A percentile compares a stretch with the other conserved stretches of the same genome.
Evolutionary conservation across 2,329 filamentous ascomycete species (phyloP).

Genomic region (Talaromyces sp.): DNA sequence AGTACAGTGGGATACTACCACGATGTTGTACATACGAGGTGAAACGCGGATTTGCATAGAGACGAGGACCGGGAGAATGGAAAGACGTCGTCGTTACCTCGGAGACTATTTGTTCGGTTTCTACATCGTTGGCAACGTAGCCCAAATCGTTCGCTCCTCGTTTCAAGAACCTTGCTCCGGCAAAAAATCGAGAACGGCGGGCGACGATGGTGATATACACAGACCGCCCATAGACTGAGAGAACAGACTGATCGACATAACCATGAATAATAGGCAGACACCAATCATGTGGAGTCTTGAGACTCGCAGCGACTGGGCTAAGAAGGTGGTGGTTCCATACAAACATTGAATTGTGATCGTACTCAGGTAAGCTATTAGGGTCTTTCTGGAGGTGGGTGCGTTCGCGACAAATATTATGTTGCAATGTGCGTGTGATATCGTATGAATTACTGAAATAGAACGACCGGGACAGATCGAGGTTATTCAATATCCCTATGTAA

Average conservation of each 20-base stretch:
- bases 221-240: conserved; percentile 79
- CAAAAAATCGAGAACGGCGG: conserved; percentile 84
- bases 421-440: conserved; percentile 85
- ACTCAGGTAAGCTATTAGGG: conserved; percentile 56
- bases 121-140: conserved; percentile 96
- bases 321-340: conserved; percentile 94
- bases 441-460: conserved; percentile 99
- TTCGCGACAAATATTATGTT: conserved; percentile 84
- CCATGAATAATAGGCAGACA: conserved; percentile 93
- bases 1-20: conserved; percentile 93
- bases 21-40: conserved; percentile 96
- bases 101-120: conserved; percentile 96
- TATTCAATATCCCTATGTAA: conserved; percentile 82
- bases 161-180: conserved; percentile 89
- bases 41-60: conserved; percentile 84
- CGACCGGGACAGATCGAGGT: conserved; percentile 79
- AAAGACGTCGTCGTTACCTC: conserved; percentile 94
- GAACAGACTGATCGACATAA: conserved; percentile 84
- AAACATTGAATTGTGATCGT: conserved; percentile 93
- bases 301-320: conserved; percentile 60
- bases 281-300: conserved; percentile 89
- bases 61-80: conserved; percentile 76
- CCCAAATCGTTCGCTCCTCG: conserved; percentile 89
- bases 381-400: conserved; percentile 64
- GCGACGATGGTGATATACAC: conserved; percentile 94